Conservation (phyloP, 257 asterid genomes). For the Salvia hispanica region DNA sequence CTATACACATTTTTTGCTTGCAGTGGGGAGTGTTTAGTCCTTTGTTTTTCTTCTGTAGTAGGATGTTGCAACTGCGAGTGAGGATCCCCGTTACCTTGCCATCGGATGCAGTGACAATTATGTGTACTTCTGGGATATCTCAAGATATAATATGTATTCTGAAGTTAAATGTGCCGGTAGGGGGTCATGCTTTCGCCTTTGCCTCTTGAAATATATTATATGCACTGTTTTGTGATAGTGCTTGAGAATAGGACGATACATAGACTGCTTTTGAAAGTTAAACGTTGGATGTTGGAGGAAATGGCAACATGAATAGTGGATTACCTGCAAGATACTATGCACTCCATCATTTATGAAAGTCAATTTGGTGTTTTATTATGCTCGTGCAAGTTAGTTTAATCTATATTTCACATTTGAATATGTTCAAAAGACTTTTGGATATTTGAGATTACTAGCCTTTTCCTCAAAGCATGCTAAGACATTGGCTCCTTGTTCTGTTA, state of each 20-base stretch:
- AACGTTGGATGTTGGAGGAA: neutral
- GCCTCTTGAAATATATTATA: slow-evolving; percentile 5
- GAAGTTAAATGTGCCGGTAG: slow-evolving; percentile 70
- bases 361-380: neutral
- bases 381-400: slow-evolving; percentile 2
- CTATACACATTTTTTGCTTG: slow-evolving; percentile 4
- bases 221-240: slow-evolving; percentile 1
- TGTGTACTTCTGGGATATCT: slow-evolving; percentile 72
- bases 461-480: slow-evolving; percentile 12
- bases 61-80: slow-evolving; percentile 45
- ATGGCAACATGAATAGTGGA: neutral
- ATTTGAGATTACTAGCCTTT: slow-evolving; percentile 16
- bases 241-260: neutral
- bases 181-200: slow-evolving; percentile 22
- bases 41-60: slow-evolving; percentile 31
- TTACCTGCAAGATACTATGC: neutral
- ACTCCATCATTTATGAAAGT: neutral
- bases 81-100: slow-evolving; percentile 53
- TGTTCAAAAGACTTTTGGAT: neutral
- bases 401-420: neutral
- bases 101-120: slow-evolving; percentile 87
- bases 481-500: slow-evolving; percentile 7
- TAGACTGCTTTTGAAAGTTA: slow-evolving; percentile 21
- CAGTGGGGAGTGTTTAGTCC: slow-evolving; percentile 14
- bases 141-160: slow-evolving; percentile 42